Evolutionary conservation across 768 basidiomycete species (phyloP), one percentile per base, ranked within the genome.

Genomic region (Amanita rimosa): DNA sequence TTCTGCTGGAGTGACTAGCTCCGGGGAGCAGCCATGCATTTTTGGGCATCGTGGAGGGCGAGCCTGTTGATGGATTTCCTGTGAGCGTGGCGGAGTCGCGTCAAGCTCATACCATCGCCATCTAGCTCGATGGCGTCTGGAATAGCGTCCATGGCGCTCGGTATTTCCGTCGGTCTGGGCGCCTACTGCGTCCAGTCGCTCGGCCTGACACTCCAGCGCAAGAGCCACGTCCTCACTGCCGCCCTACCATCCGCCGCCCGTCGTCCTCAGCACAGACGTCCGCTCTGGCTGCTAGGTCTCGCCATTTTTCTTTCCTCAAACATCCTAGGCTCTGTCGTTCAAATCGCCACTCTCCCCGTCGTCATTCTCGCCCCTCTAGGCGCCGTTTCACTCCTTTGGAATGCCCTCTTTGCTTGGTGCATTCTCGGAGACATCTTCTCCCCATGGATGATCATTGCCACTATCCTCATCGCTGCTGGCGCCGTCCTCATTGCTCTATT

Each of bases 291-390:
- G 16, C 61, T 88, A 16, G 93, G 92, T 8, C 92, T 94, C 58
- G 73, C 70, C 47, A 79, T 92, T 60, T 94, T 92, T 71, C 79
- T 94, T 50, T 80, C 82, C 26, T 90, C 91, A 44, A 96, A 96
- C 64, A 67, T 94, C 51, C 67, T 93, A 43, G 88, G 90, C 6
- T 92, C 90, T 1, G 65, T 94, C 33, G 85, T 95, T 55, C 93
- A 95, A 67, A 90, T 97, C 36, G 91, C 90, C 7, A 87, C 91
- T 2, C 78, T 97, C 10, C 92, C 93, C 2, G 89, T 97, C 54
- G 92, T 95, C 52, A 89, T 97, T 49, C 83, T 97, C 45, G 93
- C 92, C 0, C 93, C 93, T 0, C 74, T 97, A 3, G 93, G 93
- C 9, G 93, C 92, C 0, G 86, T 94, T 26, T 91, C 87, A 2